phyloP scores from a whole-genome alignment of 129 eudicot species.

The Flaveria linearis region DNA sequence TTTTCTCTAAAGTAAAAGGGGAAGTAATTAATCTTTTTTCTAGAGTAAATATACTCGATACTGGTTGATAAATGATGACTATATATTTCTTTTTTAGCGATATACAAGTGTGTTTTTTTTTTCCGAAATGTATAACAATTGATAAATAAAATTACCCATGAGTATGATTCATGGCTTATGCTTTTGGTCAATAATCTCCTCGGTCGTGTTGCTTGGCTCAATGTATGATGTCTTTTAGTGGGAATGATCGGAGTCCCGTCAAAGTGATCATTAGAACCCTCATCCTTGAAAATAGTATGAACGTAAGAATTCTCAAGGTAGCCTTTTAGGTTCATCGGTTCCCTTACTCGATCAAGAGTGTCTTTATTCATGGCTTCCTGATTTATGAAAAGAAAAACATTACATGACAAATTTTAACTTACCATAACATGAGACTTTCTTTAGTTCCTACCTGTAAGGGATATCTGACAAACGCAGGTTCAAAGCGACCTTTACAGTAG shows the following conservation, averaged over 20 bases:
- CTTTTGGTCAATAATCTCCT: conserved; percentile 37
- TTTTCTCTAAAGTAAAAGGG: no score
- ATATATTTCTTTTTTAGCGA: no score
- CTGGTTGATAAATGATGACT: no score
- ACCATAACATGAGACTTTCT: no score
- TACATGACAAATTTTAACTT: no score
- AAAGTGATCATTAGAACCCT: conserved; percentile 36
- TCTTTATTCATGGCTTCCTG: conserved; percentile 92
- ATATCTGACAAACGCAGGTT: conserved; percentile 75
- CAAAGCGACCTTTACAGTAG: conserved; percentile 91
- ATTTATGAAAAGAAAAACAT: no score
- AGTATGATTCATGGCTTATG: conserved; percentile 26
- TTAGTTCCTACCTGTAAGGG: conserved; percentile 45
- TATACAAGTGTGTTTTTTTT: no score
- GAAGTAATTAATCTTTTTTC: no score
- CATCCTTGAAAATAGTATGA: conserved; percentile 80
- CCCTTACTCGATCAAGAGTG: conserved; percentile 84
- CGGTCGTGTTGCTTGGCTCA: conserved; percentile 32
- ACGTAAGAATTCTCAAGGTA: conserved; percentile 70
- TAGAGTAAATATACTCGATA: no score
- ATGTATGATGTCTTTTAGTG: conserved; percentile 59
- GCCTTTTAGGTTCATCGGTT: conserved; percentile 62
- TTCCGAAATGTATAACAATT: no score
- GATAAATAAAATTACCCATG: no score
- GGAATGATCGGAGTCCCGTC: conserved; percentile 52